Percentiles rank a stretch among this genome's conserved stretches.
Evolutionary conservation across 805 yeast species (phyloP).

Genomic region (Cephaloascus albidus): DNA sequence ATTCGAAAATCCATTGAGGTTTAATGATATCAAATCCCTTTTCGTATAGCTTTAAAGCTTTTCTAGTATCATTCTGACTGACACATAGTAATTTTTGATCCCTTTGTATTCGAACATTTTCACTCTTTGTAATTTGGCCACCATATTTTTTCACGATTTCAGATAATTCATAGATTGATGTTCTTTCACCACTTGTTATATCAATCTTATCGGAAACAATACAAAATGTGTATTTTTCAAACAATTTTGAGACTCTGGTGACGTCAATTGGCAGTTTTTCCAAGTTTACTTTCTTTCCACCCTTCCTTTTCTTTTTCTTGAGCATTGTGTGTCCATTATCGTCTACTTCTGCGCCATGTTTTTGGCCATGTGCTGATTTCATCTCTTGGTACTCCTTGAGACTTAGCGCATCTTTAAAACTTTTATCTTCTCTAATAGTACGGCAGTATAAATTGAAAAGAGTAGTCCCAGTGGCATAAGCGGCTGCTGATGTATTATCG

Average conservation of each 20-base stretch:
- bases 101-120: slow-evolving; percentile 7
- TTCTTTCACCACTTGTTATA: slow-evolving; percentile 13
- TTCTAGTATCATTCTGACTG: slow-evolving; percentile 27
- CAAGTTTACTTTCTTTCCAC: slow-evolving; percentile 11
- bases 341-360: slow-evolving; percentile 1
- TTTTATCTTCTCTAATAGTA: slow-evolving; percentile 59
- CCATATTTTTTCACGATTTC: slow-evolving; percentile 36
- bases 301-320: slow-evolving; percentile 18
- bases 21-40: slow-evolving; percentile 50
- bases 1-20: slow-evolving; percentile 69
- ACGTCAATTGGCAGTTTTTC: slow-evolving; percentile 5
- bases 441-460: slow-evolving; percentile 71
- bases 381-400: slow-evolving; percentile 40
- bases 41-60: slow-evolving; percentile 25
- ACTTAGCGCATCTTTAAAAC: slow-evolving; percentile 44
- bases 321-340: slow-evolving; percentile 11
- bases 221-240: slow-evolving; percentile 36
- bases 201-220: slow-evolving; percentile 42
- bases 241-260: slow-evolving; percentile 20
- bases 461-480: slow-evolving; percentile 60
- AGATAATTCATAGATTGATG: slow-evolving; percentile 23
- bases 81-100: slow-evolving; percentile 16
- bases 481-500: slow-evolving; percentile 30
- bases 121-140: slow-evolving; percentile 33
- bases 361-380: slow-evolving; percentile 11